These are phyloP conservation scores for Serpula lacrymans DNA, from an alignment of 768 basidiomycete genomes.

Conservation along the genomic window DNA sequence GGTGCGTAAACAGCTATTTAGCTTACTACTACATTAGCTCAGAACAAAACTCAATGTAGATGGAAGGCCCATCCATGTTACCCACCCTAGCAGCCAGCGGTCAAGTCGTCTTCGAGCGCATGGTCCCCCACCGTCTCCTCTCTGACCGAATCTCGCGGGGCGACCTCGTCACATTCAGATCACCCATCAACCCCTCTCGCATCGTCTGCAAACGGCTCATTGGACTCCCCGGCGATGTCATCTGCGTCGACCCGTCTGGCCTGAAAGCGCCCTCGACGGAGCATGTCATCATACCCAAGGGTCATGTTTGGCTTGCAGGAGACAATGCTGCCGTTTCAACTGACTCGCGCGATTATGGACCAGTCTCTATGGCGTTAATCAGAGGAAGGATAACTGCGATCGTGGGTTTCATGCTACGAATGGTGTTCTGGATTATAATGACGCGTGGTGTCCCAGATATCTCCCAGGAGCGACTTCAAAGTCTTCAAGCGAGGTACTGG, in stretches of 20 bases:
- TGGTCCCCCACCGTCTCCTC: slow-evolving; percentile 49
- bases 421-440: too few species aligned
- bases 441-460: too few species aligned
- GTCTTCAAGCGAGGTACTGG: too few species aligned
- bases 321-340: slow-evolving; percentile 83
- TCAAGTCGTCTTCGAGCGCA: slow-evolving; percentile 64
- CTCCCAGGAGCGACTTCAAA: too few species aligned
- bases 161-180: slow-evolving; percentile 70
- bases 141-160: slow-evolving; percentile 60
- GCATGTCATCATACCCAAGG: slow-evolving; percentile 76
- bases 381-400: slow-evolving; percentile 62
- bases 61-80: slow-evolving; percentile 75
- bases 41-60: slow-evolving; percentile 36
- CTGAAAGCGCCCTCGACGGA: slow-evolving; percentile 57
- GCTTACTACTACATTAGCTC: not conserved
- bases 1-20: slow-evolving; percentile 32
- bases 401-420: too few species aligned
- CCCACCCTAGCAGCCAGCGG: slow-evolving; percentile 62
- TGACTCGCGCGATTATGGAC: slow-evolving; percentile 92
- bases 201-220: slow-evolving; percentile 87
- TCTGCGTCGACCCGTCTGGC: slow-evolving; percentile 88
- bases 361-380: slow-evolving; percentile 80
- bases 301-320: slow-evolving; percentile 88
- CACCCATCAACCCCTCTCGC: slow-evolving; percentile 63
- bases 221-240: slow-evolving; percentile 83